These are phyloP conservation scores for Lactarius deliciosus DNA, from an alignment of 768 basidiomycete genomes.

Conservation along the genomic window DNA sequence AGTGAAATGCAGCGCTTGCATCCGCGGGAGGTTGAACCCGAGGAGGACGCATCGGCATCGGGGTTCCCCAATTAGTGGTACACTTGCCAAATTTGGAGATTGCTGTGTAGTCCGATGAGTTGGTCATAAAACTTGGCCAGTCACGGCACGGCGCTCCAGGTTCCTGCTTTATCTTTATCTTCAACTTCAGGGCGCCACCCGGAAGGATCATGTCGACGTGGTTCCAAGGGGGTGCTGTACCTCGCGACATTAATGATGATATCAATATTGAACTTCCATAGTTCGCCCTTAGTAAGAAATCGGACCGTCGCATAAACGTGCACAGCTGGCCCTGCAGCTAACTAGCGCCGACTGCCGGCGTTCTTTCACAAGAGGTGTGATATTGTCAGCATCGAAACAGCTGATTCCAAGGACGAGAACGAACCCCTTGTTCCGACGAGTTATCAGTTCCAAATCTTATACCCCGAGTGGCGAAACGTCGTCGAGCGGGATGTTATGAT, in stretches of 20 bases:
- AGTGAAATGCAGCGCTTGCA: neutral
- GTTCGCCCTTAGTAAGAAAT: neutral
- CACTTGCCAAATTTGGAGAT: conserved; percentile 5
- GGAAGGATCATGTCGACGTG: conserved; percentile 18
- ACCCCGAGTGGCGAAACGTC: no score
- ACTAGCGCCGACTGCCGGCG: no score
- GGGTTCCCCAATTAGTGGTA: conserved; percentile 3
- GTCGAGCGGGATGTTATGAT: neutral
- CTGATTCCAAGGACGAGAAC: neutral
- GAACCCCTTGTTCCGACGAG: neutral
- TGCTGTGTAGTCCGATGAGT: conserved; percentile 6
- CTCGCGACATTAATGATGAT: neutral
- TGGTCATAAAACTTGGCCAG: conserved; percentile 13
- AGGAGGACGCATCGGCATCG: neutral
- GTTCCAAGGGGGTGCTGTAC: neutral
- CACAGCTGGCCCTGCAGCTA: no score
- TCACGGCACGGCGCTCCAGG: neutral
- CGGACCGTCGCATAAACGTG: neutral
- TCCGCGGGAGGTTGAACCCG: no score
- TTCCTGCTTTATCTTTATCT: neutral
- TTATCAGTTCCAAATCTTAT: neutral
- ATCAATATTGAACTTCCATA: neutral
- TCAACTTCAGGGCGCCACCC: neutral
- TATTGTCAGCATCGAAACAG: neutral
- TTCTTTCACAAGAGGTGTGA: neutral